Conservation (phyloP, 2,329 filamentous ascomycete genomes). For the Chalaropsis ovoidea region DNA sequence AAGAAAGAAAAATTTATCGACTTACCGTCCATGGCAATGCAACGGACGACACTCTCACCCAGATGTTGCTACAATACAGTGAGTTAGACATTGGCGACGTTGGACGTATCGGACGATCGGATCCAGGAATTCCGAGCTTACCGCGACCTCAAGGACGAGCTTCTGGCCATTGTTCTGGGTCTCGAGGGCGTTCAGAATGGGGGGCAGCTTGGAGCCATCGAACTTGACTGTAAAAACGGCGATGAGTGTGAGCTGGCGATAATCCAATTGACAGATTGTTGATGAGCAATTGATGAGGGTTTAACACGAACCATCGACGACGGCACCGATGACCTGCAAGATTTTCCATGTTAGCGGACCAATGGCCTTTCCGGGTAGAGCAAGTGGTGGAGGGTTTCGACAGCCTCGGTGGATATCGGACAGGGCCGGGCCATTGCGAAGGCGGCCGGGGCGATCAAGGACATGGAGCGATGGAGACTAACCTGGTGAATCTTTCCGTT, state of each 20-base stretch:
- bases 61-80: conserved; percentile 72
- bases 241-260: conserved; percentile 22
- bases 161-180: conserved; percentile 87
- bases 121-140: conserved; percentile 41
- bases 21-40: conserved; percentile 99
- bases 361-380: neutral
- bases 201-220: conserved; percentile 80
- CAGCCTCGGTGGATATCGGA: conserved; percentile 15
- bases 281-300: conserved; percentile 21
- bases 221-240: conserved; percentile 68
- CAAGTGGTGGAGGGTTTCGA: neutral
- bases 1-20: conserved; percentile 26
- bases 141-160: conserved; percentile 90
- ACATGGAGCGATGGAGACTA: conserved; percentile 30
- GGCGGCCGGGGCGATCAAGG: neutral
- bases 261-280: conserved; percentile 18
- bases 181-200: conserved; percentile 94
- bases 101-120: conserved; percentile 26
- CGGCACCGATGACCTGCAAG: conserved; percentile 91
- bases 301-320: conserved; percentile 77
- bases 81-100: conserved; percentile 14
- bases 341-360: conserved; percentile 44
- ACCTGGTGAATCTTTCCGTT: conserved; percentile 62
- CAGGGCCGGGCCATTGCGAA: conserved; percentile 8
- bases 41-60: conserved; percentile 97